Conservation (phyloP, 2,329 filamentous ascomycete species). For the Beauveria australis region DNA sequence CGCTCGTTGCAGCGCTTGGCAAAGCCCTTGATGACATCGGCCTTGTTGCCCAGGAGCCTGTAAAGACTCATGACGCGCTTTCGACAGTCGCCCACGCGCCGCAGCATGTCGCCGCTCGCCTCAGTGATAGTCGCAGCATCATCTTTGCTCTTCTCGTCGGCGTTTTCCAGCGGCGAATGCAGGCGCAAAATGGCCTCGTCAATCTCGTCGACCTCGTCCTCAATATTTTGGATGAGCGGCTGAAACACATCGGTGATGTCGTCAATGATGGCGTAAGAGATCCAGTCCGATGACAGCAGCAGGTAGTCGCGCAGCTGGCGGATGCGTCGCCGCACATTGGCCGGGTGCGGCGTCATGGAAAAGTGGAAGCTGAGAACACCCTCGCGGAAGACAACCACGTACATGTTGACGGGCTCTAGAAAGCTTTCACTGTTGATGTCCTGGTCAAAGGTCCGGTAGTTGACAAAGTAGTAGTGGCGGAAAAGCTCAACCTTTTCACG, state of each 20-base stretch:
- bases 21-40: conserved; percentile 98
- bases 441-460: conserved; percentile 96
- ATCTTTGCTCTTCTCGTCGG: conserved; percentile 39
- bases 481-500: conserved; percentile 98
- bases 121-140: conserved; percentile 36
- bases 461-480: conserved; percentile 96
- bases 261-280: conserved; percentile 95
- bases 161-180: conserved; percentile 49
- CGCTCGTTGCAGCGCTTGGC: conserved; percentile 97
- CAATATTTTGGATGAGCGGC: conserved; percentile 84
- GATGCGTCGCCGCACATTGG: conserved; percentile 89
- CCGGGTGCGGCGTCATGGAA: conserved; percentile 88
- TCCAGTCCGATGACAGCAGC: conserved; percentile 91
- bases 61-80: conserved; percentile 98
- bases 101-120: conserved; percentile 71
- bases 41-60: conserved; percentile 88
- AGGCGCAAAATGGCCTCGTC: conserved; percentile 83
- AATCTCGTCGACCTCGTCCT: conserved; percentile 94
- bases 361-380: conserved; percentile 96
- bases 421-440: conserved; percentile 84
- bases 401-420: conserved; percentile 93
- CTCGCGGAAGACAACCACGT: conserved; percentile 92
- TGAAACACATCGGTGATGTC: conserved; percentile 97
- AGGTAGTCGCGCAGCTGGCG: conserved; percentile 91
- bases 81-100: conserved; percentile 83